phyloP scores from a whole-genome alignment of 257 asterid genomes.

The Perilla frutescens region DNA sequence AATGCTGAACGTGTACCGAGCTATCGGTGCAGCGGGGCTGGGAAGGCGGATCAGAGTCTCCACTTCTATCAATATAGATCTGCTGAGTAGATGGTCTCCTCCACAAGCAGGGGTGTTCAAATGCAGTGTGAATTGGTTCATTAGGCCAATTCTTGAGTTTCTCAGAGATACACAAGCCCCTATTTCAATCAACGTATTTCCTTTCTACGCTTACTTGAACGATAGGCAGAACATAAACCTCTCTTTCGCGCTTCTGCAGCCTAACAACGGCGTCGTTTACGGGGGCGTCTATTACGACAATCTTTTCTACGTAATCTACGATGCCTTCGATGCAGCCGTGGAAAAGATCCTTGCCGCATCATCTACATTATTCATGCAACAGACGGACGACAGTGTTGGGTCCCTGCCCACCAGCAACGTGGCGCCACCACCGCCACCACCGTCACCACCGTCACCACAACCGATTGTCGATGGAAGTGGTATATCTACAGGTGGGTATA shows the following conservation, averaged over 20 bases:
- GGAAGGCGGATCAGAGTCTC: background rate
- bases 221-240: background rate
- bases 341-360: background rate
- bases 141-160: background rate
- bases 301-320: background rate
- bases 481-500: too few species aligned
- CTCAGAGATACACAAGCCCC: background rate
- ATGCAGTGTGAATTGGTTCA: slow-evolving; percentile 17
- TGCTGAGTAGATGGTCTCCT: background rate
- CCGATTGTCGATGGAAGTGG: too few species aligned
- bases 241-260: slow-evolving; percentile 7
- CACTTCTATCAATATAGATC: background rate
- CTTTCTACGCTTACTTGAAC: background rate
- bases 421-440: too few species aligned
- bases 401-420: too few species aligned
- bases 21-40: background rate
- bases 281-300: slow-evolving; percentile 12
- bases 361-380: background rate
- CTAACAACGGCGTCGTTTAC: background rate
- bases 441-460: too few species aligned
- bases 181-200: background rate
- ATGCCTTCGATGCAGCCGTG: background rate
- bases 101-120: background rate
- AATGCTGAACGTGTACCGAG: background rate
- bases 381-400: too few species aligned